phyloP scores from a whole-genome alignment of 495 filamentous ascomycete genomes.

The Neurospora sp. region DNA sequence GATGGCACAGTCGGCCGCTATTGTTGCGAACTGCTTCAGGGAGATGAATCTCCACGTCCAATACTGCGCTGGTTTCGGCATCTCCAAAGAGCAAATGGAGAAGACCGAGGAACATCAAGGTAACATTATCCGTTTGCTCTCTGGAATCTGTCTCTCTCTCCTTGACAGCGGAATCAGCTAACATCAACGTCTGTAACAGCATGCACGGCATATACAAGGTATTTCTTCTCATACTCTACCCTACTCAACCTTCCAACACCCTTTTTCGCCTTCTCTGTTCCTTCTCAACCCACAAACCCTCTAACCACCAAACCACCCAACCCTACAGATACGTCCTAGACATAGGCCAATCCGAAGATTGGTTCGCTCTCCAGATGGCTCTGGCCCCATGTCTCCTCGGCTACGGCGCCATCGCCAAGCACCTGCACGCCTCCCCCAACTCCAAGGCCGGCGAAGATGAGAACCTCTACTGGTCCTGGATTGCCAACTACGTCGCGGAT shows the following conservation, averaged over 20 bases:
- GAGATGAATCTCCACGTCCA: constrained; percentile 73
- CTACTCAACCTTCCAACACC: neutral
- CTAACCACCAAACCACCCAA: neutral
- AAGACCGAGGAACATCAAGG: constrained; percentile 62
- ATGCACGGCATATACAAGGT: constrained; percentile 61
- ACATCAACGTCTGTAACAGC: constrained; percentile 27
- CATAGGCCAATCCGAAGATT: constrained; percentile 77
- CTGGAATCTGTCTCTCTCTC: neutral
- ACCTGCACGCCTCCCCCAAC: constrained; percentile 47
- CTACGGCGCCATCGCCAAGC: constrained; percentile 65
- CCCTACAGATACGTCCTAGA: constrained; percentile 68
- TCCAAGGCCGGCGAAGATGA: constrained; percentile 50
- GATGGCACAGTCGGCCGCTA: constrained; percentile 50
- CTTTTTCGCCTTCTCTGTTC: neutral
- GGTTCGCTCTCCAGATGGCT: constrained; percentile 71
- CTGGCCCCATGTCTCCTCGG: constrained; percentile 80
- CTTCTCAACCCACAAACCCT: neutral
- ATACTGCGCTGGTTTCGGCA: constrained; percentile 71
- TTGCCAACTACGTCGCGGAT: constrained; percentile 71
- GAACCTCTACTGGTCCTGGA: constrained; percentile 86
- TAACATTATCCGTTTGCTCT: constrained; percentile 10
- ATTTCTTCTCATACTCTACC: neutral
- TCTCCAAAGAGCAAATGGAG: constrained; percentile 68
- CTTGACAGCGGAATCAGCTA: neutral
- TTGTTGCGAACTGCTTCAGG: constrained; percentile 62